phyloP scores from a whole-genome alignment of 1,284 basidiomycete species.

The Microbotryum intermedium region DNA sequence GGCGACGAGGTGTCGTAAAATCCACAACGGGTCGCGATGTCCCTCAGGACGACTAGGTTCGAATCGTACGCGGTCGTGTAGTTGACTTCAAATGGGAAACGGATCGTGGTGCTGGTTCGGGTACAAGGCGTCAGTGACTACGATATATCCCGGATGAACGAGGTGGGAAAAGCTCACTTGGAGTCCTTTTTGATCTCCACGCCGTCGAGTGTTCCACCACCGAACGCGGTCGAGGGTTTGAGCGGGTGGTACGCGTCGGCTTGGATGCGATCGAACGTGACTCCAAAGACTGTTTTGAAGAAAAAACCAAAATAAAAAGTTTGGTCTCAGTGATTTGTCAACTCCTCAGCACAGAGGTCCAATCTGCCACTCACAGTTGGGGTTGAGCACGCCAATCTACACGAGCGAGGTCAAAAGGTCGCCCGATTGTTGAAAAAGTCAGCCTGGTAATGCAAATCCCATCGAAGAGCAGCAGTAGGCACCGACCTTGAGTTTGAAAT shows the following conservation, averaged over 20 bases:
- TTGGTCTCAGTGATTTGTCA: no score
- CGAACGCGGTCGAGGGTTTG: constrained; percentile 27
- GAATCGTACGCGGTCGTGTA: constrained; percentile 33
- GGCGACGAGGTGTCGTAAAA: constrained; percentile 20
- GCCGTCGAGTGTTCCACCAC: constrained; percentile 29
- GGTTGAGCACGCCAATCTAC: constrained; percentile 33
- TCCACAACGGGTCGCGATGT: constrained; percentile 35
- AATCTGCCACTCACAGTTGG: constrained; percentile 31
- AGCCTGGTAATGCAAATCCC: background rate
- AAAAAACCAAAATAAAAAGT: background rate
- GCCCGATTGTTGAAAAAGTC: background rate
- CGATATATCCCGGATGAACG: no score
- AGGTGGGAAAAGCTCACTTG: constrained; percentile 15
- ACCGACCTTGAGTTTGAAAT: constrained; percentile 28
- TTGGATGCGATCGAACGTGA: constrained; percentile 25
- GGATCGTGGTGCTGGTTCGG: constrained; percentile 26
- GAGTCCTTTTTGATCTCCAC: constrained; percentile 30
- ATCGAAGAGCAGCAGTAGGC: background rate
- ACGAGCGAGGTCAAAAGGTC: background rate
- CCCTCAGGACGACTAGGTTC: constrained; percentile 29
- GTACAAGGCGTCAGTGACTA: no score
- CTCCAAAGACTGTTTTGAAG: constrained; percentile 33
- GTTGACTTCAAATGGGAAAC: constrained; percentile 33
- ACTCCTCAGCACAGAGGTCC: no score
- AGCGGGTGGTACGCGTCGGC: constrained; percentile 33